phyloP scores from a whole-genome alignment of 352 stramenopile species.

The Pythium brachiatum region DNA sequence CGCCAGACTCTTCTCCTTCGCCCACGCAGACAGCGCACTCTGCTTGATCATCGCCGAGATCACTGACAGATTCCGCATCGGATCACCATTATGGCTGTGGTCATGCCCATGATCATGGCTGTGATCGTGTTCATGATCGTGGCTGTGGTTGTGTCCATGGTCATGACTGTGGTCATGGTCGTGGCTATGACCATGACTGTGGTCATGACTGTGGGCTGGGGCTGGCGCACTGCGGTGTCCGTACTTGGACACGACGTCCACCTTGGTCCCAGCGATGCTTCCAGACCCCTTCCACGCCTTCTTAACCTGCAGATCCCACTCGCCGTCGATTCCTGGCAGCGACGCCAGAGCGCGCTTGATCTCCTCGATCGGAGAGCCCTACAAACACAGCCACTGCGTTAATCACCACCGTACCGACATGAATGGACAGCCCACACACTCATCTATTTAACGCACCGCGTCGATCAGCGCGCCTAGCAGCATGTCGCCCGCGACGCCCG shows the following conservation, averaged over 20 bases:
- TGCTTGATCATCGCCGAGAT: slow-evolving; percentile 87
- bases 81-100: slow-evolving; percentile 40
- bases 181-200: slow-evolving; percentile 43
- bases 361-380: slow-evolving; percentile 60
- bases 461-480: slow-evolving; percentile 87
- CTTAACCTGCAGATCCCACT: slow-evolving; percentile 80
- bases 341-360: slow-evolving; percentile 59
- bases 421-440: background rate
- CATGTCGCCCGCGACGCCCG: slow-evolving; percentile 90
- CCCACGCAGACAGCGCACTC: slow-evolving; percentile 81
- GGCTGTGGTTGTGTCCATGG: slow-evolving; percentile 34
- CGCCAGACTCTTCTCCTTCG: slow-evolving; percentile 87
- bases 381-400: slow-evolving; percentile 5
- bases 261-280: slow-evolving; percentile 88
- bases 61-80: slow-evolving; percentile 89
- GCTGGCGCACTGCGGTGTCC: slow-evolving; percentile 56
- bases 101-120: slow-evolving; percentile 30
- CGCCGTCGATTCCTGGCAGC: slow-evolving; percentile 63
- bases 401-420: slow-evolving; percentile 4
- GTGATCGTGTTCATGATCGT: slow-evolving; percentile 35
- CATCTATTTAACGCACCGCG: slow-evolving; percentile 44
- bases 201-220: slow-evolving; percentile 33
- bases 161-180: slow-evolving; percentile 31
- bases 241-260: slow-evolving; percentile 87
- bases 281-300: slow-evolving; percentile 85